Evolutionary conservation across 805 yeast genomes (phyloP).

Genomic region (Wickerhamomyces queroliae): DNA sequence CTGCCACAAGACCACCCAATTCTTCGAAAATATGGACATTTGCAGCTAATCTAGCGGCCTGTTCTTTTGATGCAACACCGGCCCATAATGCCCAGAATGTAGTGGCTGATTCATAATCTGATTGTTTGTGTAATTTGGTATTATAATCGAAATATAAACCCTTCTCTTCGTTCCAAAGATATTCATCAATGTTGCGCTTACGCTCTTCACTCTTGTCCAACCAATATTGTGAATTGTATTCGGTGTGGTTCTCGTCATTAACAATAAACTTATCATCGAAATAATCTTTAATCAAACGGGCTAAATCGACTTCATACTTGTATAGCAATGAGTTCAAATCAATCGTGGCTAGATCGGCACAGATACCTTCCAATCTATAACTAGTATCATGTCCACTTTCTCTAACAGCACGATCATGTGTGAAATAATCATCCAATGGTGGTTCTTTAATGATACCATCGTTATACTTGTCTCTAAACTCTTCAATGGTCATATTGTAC

Average conservation of each 20-base stretch:
- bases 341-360: conserved; percentile 86
- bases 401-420: conserved; percentile 91
- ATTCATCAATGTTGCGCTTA: conserved; percentile 50
- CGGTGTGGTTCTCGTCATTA: conserved; percentile 28
- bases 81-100: conserved; percentile 93
- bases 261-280: conserved; percentile 43
- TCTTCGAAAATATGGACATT: conserved; percentile 71
- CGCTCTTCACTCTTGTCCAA: conserved; percentile 47
- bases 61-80: conserved; percentile 56
- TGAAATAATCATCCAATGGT: conserved; percentile 77
- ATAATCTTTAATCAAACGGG: conserved; percentile 47
- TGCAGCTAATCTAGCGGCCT: conserved; percentile 59
- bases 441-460: conserved; percentile 63
- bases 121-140: conserved; percentile 46
- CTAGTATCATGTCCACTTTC: conserved; percentile 97
- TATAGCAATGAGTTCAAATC: conserved; percentile 82
- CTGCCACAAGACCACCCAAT: conserved; percentile 84
- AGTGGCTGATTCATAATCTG: conserved; percentile 79
- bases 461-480: conserved; percentile 68
- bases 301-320: conserved; percentile 87
- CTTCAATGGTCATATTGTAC: conserved; percentile 48
- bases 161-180: conserved; percentile 77
- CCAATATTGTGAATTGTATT: conserved; percentile 58
- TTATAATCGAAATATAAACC: conserved; percentile 85
- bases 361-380: conserved; percentile 81